Percentiles rank a stretch among this genome's conserved stretches.
phyloP scores from a whole-genome alignment of 139 green algal species.

The Nannochloris sp. region DNA sequence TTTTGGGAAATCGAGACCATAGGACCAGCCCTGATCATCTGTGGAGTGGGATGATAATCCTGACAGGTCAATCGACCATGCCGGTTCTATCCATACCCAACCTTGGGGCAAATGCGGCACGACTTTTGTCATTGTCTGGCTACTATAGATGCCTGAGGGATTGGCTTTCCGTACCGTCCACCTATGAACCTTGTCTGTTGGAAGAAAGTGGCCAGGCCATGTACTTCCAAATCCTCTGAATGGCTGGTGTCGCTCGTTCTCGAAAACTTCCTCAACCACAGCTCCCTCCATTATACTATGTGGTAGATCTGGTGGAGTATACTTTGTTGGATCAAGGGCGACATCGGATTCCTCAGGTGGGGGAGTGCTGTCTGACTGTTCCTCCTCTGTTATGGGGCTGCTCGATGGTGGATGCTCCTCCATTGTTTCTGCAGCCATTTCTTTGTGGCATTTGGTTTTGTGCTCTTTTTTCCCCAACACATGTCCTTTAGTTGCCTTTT shows the following conservation, averaged over 20 bases:
- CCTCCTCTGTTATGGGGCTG: neutral
- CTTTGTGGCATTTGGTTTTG: neutral
- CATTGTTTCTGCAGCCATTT: neutral
- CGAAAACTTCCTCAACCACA: constrained; percentile 69
- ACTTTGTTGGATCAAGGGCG: neutral
- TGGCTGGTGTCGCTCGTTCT: constrained; percentile 79
- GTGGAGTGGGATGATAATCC: constrained; percentile 29
- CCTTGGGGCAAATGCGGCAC: constrained; percentile 14
- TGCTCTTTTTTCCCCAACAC: neutral
- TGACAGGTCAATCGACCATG: constrained; percentile 63
- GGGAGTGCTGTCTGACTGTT: neutral
- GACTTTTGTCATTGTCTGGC: constrained; percentile 8
- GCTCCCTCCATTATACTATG: neutral
- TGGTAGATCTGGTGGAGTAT: neutral
- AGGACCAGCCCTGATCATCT: constrained; percentile 66
- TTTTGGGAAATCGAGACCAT: constrained; percentile 65
- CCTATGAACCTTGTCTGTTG: constrained; percentile 60
- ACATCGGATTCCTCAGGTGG: neutral
- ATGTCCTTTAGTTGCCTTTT: neutral
- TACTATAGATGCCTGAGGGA: neutral
- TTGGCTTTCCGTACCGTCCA: constrained; percentile 36
- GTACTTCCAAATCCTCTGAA: constrained; percentile 74
- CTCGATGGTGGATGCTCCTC: neutral
- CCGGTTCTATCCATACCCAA: constrained; percentile 48
- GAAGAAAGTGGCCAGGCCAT: constrained; percentile 83